Evolutionary conservation across 139 green algal species (phyloP).

Genomic region (Picochlorum costavermella): DNA sequence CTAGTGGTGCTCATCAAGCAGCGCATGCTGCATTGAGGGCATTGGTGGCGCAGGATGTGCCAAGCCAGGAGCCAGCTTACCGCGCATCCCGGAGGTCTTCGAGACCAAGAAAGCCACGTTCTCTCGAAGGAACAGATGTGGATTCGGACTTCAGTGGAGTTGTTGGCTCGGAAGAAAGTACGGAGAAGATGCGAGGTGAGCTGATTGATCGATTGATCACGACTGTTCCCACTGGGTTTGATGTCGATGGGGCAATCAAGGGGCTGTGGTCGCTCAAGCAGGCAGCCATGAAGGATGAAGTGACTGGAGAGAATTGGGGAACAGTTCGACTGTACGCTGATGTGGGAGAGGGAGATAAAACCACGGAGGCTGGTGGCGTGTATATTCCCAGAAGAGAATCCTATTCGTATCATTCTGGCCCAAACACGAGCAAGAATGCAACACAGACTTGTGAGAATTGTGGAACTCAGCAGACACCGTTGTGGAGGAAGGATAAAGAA

Average conservation of each 20-base stretch:
- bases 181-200: constrained; percentile 19
- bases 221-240: constrained; percentile 14
- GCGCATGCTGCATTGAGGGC: not conserved
- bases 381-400: not conserved
- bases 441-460: constrained; percentile 55
- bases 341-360: not conserved
- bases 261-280: constrained; percentile 27
- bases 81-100: not conserved
- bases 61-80: not conserved
- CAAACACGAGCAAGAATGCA: not conserved
- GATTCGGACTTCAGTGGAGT: not conserved
- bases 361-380: not conserved
- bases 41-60: not conserved
- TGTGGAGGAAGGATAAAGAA: constrained; percentile 61
- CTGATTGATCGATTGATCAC: constrained; percentile 27
- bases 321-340: constrained; percentile 32
- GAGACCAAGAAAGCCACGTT: not conserved
- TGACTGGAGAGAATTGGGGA: constrained; percentile 20
- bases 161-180: constrained; percentile 4
- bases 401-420: not conserved
- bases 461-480: constrained; percentile 49
- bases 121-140: not conserved
- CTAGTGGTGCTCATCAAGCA: not conserved
- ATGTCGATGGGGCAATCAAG: constrained; percentile 28
- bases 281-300: constrained; percentile 19